Evolutionary conservation across 2,329 filamentous ascomycete species (phyloP).

Genomic region (Colletotrichum higginsianum): DNA sequence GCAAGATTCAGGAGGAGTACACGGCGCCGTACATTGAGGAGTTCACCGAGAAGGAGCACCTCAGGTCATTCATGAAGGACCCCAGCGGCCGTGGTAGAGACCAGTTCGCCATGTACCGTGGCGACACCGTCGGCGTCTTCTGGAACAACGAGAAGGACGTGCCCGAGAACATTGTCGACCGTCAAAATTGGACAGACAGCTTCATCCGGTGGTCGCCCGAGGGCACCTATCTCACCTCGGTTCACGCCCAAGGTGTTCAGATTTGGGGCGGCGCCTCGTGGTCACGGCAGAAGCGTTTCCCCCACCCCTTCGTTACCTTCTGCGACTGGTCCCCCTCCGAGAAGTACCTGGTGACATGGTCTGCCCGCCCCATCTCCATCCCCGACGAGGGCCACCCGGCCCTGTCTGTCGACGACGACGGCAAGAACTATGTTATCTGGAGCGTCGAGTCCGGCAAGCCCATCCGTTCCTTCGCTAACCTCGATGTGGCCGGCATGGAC

Average conservation of each 20-base stretch:
- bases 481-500: constrained; percentile 79
- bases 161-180: constrained; percentile 91
- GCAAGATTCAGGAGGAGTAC: constrained; percentile 93
- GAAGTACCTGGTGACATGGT: constrained; percentile 97
- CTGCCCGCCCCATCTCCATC: constrained; percentile 91
- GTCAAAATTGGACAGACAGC: constrained; percentile 96
- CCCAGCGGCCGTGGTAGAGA: constrained; percentile 85
- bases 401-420: constrained; percentile 93
- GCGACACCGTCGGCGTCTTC: constrained; percentile 92
- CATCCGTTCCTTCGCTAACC: constrained; percentile 91
- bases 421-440: constrained; percentile 99
- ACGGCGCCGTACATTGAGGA: constrained; percentile 83
- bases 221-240: constrained; percentile 93
- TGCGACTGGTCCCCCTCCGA: constrained; percentile 96
- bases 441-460: constrained; percentile 92
- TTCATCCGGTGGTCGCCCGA: constrained; percentile 98
- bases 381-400: constrained; percentile 88
- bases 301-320: constrained; percentile 95
- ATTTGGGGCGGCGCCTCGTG: constrained; percentile 95
- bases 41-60: constrained; percentile 93
- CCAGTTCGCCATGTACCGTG: constrained; percentile 95
- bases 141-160: constrained; percentile 98
- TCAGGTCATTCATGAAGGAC: constrained; percentile 94
- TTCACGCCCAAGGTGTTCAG: constrained; percentile 96
- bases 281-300: constrained; percentile 92